Base-by-base conservation (phyloP, 345 rosid species). In the Gynandropsis gynandra region DNA sequence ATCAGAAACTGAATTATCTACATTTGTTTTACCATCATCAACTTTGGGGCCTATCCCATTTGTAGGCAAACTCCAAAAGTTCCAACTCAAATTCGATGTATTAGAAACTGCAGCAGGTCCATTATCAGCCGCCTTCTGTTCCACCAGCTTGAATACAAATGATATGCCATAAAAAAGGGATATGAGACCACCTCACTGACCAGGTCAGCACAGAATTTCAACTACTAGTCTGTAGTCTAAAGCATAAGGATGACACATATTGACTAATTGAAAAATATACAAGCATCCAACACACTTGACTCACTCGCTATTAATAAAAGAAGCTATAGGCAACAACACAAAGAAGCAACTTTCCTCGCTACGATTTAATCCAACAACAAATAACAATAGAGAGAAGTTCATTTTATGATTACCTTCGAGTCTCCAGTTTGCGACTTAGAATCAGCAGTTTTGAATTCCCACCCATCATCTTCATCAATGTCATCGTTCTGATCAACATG, bases 391-490 rank as follows among this genome's bases (percentile, higher is more conserved):
- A 31, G 17, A 0, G 17, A 39, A 35, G 14, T 29, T 9, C 15
- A 20, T 5, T 11, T n/a, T 9, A 12, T 48, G 17, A 8, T 47
- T 61, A 75, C 83, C 77, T 72, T 60, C 37, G 38, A n/a, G 36
- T 10, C 34, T 31, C 48, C 38, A 3, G 29, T 6, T 46, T 1
- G 35, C 8, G 42, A 24, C 15, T 53, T 50, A 17, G 72, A 53
- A 43, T 62, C 69, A 1, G 78, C 76, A 17, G 63, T 58, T 56
- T 64, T 75, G 55, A 75, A 70, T 12, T 65, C 81, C 85, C 83
- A 79, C 31, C 61, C 75, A 45, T 63, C 72, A 42, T 54, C 69
- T 50, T 50, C 72, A 58, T 35, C 77, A 55, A 17, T 16, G 15
- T 32, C 50, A 16, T 46, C 69, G 10, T 47, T 43, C 62, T 29